These are phyloP conservation scores for Cutaneotrichosporon curvatum DNA, from an alignment of 1,284 basidiomycete species.

Conservation along the genomic window DNA sequence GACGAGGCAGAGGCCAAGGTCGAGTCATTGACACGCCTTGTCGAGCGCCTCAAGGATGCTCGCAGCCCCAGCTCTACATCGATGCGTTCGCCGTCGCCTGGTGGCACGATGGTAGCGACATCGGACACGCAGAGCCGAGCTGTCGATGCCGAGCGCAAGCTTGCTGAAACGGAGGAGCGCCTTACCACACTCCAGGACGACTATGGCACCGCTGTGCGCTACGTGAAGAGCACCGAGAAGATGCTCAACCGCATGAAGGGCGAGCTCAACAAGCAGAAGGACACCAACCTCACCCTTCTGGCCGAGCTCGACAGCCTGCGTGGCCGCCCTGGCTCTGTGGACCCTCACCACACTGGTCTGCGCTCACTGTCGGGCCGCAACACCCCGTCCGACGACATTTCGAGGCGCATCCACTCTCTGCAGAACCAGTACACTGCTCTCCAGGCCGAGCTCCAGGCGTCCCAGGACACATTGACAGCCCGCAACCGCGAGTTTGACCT, in stretches of 20 bases:
- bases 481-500: slow-evolving; percentile 66
- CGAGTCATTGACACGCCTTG: slow-evolving; percentile 56
- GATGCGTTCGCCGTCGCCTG: slow-evolving; percentile 33
- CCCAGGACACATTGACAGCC: slow-evolving; percentile 68
- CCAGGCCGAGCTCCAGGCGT: slow-evolving; percentile 66
- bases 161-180: slow-evolving; percentile 67
- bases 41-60: slow-evolving; percentile 56
- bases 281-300: slow-evolving; percentile 67
- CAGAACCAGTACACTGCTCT: slow-evolving; percentile 64
- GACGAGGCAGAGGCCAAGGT: slow-evolving; percentile 67
- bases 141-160: slow-evolving; percentile 56
- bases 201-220: slow-evolving; percentile 58
- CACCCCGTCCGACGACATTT: slow-evolving; percentile 62
- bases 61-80: slow-evolving; percentile 43
- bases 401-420: slow-evolving; percentile 66
- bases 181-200: slow-evolving; percentile 77
- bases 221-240: slow-evolving; percentile 86
- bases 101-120: slow-evolving; percentile 6
- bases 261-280: slow-evolving; percentile 83
- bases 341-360: slow-evolving; percentile 38
- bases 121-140: slow-evolving; percentile 49
- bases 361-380: slow-evolving; percentile 67
- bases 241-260: slow-evolving; percentile 97
- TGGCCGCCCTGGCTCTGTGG: slow-evolving; percentile 54
- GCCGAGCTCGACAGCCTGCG: slow-evolving; percentile 65